phyloP scores from a whole-genome alignment of 345 rosid species.

The Erysimum cheiranthoides region DNA sequence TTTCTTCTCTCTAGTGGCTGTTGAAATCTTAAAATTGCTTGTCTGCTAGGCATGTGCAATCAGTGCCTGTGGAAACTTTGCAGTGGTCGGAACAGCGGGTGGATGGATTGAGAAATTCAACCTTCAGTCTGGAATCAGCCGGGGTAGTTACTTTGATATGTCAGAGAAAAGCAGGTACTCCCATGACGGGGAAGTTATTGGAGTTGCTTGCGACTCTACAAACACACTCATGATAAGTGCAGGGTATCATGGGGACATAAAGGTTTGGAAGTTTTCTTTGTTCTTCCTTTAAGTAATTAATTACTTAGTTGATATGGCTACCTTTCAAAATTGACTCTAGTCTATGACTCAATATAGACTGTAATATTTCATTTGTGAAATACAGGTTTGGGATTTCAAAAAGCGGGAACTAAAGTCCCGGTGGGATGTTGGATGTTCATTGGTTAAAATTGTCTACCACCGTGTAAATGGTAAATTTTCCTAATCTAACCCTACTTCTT shows the following conservation, averaged over 20 bases:
- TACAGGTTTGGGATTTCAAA: slow-evolving; percentile 97
- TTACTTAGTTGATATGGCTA: slow-evolving; percentile 15
- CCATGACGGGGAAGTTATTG: slow-evolving; percentile 82
- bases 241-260: slow-evolving; percentile 87
- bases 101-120: slow-evolving; percentile 97
- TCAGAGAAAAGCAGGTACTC: slow-evolving; percentile 61
- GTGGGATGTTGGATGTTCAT: slow-evolving; percentile 82
- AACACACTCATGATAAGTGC: slow-evolving; percentile 93
- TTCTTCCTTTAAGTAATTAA: background rate
- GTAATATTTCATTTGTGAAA: slow-evolving; percentile 10
- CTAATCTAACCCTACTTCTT: background rate
- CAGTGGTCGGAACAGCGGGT: slow-evolving; percentile 85
- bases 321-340: slow-evolving; percentile 10
- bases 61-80: slow-evolving; percentile 98
- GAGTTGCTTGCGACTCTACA: slow-evolving; percentile 95
- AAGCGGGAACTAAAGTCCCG: slow-evolving; percentile 65
- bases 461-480: slow-evolving; percentile 67
- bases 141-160: slow-evolving; percentile 79
- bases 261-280: slow-evolving; percentile 50
- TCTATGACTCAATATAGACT: background rate
- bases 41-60: slow-evolving; percentile 79
- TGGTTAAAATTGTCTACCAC: slow-evolving; percentile 79
- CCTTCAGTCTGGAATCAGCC: slow-evolving; percentile 93
- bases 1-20: background rate
- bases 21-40: slow-evolving; percentile 11